Evolutionary conservation across 768 basidiomycete genomes (phyloP), one percentile per base, ranked within the genome.

Genomic region (Leucocoprinus sp.): DNA sequence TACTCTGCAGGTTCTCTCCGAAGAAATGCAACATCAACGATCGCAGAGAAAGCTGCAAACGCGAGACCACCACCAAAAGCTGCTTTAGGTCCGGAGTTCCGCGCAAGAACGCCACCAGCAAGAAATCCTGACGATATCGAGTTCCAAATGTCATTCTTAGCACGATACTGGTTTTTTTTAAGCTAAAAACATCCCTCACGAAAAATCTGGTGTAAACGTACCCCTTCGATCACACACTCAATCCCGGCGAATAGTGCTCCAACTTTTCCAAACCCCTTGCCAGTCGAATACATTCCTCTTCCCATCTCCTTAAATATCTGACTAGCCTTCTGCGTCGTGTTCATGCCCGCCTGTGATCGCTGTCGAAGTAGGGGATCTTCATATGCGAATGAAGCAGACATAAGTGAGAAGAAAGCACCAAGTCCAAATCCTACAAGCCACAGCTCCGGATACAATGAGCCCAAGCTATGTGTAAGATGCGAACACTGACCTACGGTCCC

Each of bases 231-330:
- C 45, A 91, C 82, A 56, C 95, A 98, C 66, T 98, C 95, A 6
- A 90, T 80, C 21, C 93, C 93, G n/a, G 92, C 84, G 60, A 89
- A 98, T 35, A 98, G 57, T 9, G 89, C 89, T 14, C 92, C 95
- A 37, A 98, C 90, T 68, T 92, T 93, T 0, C 82, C 93, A 57
- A 97, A 97, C 0, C 91, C 85, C 62, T 85, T 93, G 15, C 95
- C 93, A 39, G 74, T 86, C 22, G 73, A 70, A 80, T 80, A 91
- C 91, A 97, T 95, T 26, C 83, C 84, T 53, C 74, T 78, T 1
- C 93, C 93, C 89, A 96, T 97, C 49, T 97, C 93, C 59, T 80
- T 88, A 62, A 96, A 86, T 27, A 95, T 78, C 53, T 83, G 80
- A 36, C 76, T 71, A 1, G 91, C 85, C 56, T 93, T 93, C 60